phyloP scores from a whole-genome alignment of 1,284 basidiomycete genomes.

The Puccinia triticina region DNA sequence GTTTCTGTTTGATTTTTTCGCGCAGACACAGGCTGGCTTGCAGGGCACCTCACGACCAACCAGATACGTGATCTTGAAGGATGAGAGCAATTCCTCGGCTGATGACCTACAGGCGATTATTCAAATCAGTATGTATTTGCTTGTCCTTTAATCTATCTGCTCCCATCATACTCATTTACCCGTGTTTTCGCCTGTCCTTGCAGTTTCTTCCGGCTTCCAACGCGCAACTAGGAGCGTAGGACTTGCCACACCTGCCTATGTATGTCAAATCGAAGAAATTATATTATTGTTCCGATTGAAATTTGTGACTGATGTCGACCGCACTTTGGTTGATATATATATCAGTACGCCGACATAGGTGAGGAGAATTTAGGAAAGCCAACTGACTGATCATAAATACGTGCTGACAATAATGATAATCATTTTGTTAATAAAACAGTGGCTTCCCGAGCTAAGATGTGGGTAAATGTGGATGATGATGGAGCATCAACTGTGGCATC shows the following conservation, averaged over 20 bases:
- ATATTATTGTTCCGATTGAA: too few relatives aligned
- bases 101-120: slow-evolving; percentile 33
- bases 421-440: background rate
- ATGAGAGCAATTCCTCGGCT: slow-evolving; percentile 25
- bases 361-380: background rate
- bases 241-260: slow-evolving; percentile 42
- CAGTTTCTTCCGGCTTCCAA: slow-evolving; percentile 42
- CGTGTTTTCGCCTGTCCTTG: background rate
- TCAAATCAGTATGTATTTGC: slow-evolving; percentile 10
- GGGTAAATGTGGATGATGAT: slow-evolving; percentile 40
- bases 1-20: slow-evolving; percentile 39
- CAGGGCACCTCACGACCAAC: slow-evolving; percentile 44
- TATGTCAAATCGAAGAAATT: background rate
- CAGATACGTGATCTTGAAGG: slow-evolving; percentile 37
- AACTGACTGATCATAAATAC: background rate
- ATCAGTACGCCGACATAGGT: slow-evolving; percentile 49
- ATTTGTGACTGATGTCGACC: too few relatives aligned
- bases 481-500: slow-evolving; percentile 5
- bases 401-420: background rate
- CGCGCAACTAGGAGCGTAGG: slow-evolving; percentile 38
- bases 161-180: background rate
- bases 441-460: slow-evolving; percentile 23
- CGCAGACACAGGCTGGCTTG: slow-evolving; percentile 36
- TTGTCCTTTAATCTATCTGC: background rate
- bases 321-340: background rate